Evolutionary conservation across 495 filamentous ascomycete species (phyloP), one percentile per base, ranked within the genome.

Genomic region (Penicillium bovifimosum): DNA sequence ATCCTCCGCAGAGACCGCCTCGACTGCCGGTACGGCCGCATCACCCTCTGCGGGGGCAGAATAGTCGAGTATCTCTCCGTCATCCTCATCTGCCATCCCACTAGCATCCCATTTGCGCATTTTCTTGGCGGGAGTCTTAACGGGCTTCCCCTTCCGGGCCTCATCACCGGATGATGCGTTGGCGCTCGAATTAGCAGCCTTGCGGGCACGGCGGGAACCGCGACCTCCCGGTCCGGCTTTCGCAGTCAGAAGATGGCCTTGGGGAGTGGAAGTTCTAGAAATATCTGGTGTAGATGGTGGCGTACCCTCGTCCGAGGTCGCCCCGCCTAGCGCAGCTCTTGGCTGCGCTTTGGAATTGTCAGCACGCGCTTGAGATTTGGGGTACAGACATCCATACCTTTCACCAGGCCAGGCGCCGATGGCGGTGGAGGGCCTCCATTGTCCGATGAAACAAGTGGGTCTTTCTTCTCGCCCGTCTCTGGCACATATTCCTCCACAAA

Each of bases 31-130:
- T 29, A 85, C 84, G 26, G 67, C 63, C 17, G 65, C 53, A 11
- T 63, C 72, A 9, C 76, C 78, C 41, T 79, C 80, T 17, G 75
- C 75, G 16, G 74, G 70, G 0, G 76, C 79, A 17, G 95, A 97
- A 65, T 97, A 98, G 70, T 98, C 93, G 27, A 98, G 74, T 43
- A 86, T 77, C 10, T 81, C 74, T 54, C 85, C 87, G 45, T 90
- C 89, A 43, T 87, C 88, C 60, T 96, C 93, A 58, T 91, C 88
- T 8, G 88, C 91, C 46, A 86, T 73, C 7, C 93, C 93, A 66
- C 92, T 87, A 0, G 85, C 90, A 67, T 92, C 86, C 93, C 93
- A 98, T 59, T 82, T 87, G 44, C 95, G 83, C 62, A 86, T 84
- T 57, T 88, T 90, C 77, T 98, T 98, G 6, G 72, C 77, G n/a